Evolutionary conservation across 768 basidiomycete species (phyloP).

Genomic region (Termitomyces sp.): DNA sequence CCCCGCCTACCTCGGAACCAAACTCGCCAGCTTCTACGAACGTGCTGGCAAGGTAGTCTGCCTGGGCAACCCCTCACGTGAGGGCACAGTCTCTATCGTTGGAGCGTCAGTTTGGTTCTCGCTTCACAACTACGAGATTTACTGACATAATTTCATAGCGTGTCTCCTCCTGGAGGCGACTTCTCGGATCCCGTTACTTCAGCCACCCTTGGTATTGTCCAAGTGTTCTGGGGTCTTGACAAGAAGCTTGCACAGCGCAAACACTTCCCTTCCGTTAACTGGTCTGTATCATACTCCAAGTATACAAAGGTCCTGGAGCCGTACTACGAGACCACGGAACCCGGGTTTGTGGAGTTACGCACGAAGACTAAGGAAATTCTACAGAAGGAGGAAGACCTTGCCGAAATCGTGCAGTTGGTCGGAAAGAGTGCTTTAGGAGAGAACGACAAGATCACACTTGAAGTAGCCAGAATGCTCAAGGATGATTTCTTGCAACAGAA

Average conservation of each 20-base stretch:
- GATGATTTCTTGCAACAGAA: slow-evolving; percentile 98
- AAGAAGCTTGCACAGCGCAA: slow-evolving; percentile 99
- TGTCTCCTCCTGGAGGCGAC: slow-evolving; percentile 98
- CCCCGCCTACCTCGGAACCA: slow-evolving; percentile 94
- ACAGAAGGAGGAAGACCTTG: slow-evolving; percentile 97
- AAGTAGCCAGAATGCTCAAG: slow-evolving; percentile 96
- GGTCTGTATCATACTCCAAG: slow-evolving; percentile 99
- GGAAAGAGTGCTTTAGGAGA: slow-evolving; percentile 98
- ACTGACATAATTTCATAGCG: slow-evolving; percentile 44
- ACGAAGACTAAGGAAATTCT: slow-evolving; percentile 93
- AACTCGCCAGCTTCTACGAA: slow-evolving; percentile 97
- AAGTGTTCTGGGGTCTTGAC: slow-evolving; percentile 99
- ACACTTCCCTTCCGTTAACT: slow-evolving; percentile 99
- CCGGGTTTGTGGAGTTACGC: slow-evolving; percentile 94
- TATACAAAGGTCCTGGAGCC: slow-evolving; percentile 93
- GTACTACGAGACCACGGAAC: slow-evolving; percentile 86
- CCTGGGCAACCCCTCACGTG: slow-evolving; percentile 81
- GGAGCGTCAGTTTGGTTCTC: slow-evolving; percentile 74
- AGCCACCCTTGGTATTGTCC: slow-evolving; percentile 96
- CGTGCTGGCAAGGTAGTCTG: slow-evolving; percentile 95
- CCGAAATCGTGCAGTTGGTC: slow-evolving; percentile 99
- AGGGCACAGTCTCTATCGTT: slow-evolving; percentile 96
- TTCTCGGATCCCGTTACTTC: slow-evolving; percentile 99
- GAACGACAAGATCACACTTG: slow-evolving; percentile 96
- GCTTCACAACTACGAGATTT: background rate